These are phyloP conservation scores for Capsicum pubescens DNA, from an alignment of 257 asterid genomes.

Conservation along the genomic window DNA sequence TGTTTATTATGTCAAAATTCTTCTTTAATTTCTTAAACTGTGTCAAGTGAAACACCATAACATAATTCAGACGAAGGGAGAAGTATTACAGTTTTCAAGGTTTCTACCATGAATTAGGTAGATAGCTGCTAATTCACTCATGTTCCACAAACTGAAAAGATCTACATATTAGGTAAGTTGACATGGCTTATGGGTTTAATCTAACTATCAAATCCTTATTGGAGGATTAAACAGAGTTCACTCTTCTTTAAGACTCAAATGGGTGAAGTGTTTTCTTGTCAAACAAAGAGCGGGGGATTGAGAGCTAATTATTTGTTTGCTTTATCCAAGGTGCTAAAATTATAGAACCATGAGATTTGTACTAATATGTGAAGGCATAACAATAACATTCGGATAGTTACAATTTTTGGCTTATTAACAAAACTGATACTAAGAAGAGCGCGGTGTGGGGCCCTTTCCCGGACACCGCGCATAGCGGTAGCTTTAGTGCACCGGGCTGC, in stretches of 20 bases:
- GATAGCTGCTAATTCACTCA: not conserved
- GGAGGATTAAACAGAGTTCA: not conserved
- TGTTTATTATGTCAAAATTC: not conserved
- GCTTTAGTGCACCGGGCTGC: too few relatives aligned
- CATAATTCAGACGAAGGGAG: not conserved
- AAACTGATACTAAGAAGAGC: not conserved
- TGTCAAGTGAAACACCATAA: not conserved
- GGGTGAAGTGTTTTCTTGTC: not conserved
- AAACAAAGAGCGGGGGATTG: not conserved
- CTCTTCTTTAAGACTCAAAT: conserved; percentile 5
- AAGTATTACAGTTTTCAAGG: not conserved
- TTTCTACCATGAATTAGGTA: conserved; percentile 5
- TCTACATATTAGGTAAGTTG: not conserved
- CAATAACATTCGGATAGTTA: not conserved
- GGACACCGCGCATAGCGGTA: too few relatives aligned
- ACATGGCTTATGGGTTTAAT: not conserved
- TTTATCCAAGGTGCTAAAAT: conserved; percentile 8
- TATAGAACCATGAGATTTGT: not conserved
- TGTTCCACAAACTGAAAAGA: not conserved
- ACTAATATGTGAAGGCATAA: not conserved
- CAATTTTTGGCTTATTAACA: conserved; percentile 18
- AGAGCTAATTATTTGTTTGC: conserved; percentile 5
- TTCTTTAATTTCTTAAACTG: not conserved
- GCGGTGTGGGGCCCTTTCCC: too few relatives aligned
- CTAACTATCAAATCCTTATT: not conserved